A percentile compares a stretch with the other conserved stretches of the same genome.
phyloP scores from a whole-genome alignment of 2,329 filamentous ascomycete genomes.

The Coniochaeta sp. region DNA sequence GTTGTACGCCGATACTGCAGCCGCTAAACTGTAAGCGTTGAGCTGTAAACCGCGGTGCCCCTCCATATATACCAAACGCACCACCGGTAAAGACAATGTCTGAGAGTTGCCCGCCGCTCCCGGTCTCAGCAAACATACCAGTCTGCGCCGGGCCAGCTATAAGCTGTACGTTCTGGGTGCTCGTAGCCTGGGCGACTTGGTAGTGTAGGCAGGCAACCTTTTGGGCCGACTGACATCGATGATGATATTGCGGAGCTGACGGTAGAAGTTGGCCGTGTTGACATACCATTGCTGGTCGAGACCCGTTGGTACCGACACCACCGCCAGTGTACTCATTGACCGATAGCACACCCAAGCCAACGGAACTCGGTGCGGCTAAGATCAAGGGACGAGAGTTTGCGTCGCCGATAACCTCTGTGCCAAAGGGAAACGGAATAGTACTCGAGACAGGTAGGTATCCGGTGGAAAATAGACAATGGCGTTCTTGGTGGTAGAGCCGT shows the following conservation, averaged over 20 bases:
- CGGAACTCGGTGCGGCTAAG: not conserved
- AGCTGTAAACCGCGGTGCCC: not conserved
- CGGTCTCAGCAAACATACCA: constrained; percentile 2
- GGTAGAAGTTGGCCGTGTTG: constrained; percentile 1
- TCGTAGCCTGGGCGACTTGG: not conserved
- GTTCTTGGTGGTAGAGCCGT: constrained; percentile 7
- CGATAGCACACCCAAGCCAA: not conserved
- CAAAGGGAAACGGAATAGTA: constrained; percentile 6
- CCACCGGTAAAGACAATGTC: not conserved
- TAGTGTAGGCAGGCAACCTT: not conserved
- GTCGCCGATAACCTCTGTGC: constrained; percentile 7
- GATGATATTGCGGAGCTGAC: constrained; percentile 1
- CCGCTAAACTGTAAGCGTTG: not conserved
- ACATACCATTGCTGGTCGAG: not conserved
- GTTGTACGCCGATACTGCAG: not conserved
- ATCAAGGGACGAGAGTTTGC: not conserved
- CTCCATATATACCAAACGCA: not conserved
- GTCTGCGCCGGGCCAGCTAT: not conserved
- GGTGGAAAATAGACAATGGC: constrained; percentile 13
- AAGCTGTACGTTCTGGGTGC: not conserved
- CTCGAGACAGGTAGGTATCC: constrained; percentile 9
- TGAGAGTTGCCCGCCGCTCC: not conserved
- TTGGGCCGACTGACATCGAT: not conserved
- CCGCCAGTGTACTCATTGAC: not conserved
- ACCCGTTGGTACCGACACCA: no score